Conservation (phyloP, 257 asterid species). For the Fraxinus cuspidata region DNA sequence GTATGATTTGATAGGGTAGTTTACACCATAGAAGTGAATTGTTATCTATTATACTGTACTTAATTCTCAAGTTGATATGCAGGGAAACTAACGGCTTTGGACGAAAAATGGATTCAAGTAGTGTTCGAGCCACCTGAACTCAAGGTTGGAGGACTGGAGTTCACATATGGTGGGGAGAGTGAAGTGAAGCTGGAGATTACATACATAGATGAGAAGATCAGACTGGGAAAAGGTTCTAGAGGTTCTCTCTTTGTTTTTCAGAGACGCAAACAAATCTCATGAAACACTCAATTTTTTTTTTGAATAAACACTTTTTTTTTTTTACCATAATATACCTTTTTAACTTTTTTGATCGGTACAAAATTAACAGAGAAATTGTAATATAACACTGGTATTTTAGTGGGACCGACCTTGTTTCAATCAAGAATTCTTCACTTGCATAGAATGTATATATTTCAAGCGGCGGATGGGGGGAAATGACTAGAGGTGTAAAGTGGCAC, state of each 20-base stretch:
- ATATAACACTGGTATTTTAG: background rate
- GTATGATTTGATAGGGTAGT: too few species aligned
- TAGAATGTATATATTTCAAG: background rate
- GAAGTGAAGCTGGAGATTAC: constrained; percentile 54
- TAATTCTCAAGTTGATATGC: constrained; percentile 8
- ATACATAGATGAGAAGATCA: constrained; percentile 47
- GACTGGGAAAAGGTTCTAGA: constrained; percentile 54
- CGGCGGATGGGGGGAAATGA: background rate
- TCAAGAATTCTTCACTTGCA: background rate
- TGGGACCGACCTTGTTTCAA: background rate
- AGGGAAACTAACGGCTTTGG: constrained; percentile 51
- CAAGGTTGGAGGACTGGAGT: constrained; percentile 41
- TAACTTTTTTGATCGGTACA: background rate
- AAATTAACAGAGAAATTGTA: background rate
- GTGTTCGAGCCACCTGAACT: constrained; percentile 46
- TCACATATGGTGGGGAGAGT: constrained; percentile 52
- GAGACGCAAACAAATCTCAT: constrained; percentile 26
- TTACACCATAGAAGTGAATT: too few species aligned
- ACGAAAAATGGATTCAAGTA: constrained; percentile 77
- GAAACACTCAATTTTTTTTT: background rate
- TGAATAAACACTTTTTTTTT: too few species aligned
- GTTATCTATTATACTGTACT: background rate
- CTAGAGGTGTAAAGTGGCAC: too few species aligned
- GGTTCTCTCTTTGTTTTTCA: constrained; percentile 82
- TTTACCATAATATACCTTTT: background rate